Evolutionary conservation across 2,329 filamentous ascomycete species (phyloP).

Genomic region (Calycina herbarum): DNA sequence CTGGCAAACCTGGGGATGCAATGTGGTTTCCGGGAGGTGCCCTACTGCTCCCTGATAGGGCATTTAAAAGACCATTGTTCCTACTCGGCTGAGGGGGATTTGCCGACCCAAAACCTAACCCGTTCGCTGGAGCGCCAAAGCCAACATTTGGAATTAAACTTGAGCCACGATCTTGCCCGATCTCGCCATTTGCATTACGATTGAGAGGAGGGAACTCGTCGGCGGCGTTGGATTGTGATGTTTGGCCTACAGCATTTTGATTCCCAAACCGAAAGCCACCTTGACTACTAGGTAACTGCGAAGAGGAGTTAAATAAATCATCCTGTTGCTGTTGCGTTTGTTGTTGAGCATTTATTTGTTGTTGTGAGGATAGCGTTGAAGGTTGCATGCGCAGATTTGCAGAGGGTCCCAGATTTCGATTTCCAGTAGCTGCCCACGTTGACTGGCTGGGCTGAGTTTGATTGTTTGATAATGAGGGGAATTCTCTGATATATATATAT

Average conservation of each 20-base stretch:
- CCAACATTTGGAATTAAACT: slow-evolving; percentile 56
- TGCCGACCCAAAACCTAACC: slow-evolving; percentile 38
- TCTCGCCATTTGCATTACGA: slow-evolving; percentile 56
- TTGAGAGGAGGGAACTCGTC: slow-evolving; percentile 66
- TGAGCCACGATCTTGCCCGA: slow-evolving; percentile 54
- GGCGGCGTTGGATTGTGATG: slow-evolving; percentile 43
- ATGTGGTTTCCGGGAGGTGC: slow-evolving; percentile 43
- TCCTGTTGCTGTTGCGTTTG: slow-evolving; percentile 39
- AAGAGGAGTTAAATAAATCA: slow-evolving; percentile 38
- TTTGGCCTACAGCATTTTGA: slow-evolving; percentile 37
- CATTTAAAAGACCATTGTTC: slow-evolving; percentile 63
- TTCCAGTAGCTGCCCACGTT: slow-evolving; percentile 36
- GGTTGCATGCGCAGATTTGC: slow-evolving; percentile 36
- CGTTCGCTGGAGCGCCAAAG: slow-evolving; percentile 50
- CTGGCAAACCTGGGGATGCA: slow-evolving; percentile 34
- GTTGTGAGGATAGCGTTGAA: slow-evolving; percentile 30
- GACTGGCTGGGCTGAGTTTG: slow-evolving; percentile 43
- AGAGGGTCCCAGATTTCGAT: slow-evolving; percentile 33
- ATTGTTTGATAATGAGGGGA: slow-evolving; percentile 64
- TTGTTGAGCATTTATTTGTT: slow-evolving; percentile 34
- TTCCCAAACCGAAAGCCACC: slow-evolving; percentile 37
- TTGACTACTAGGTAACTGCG: slow-evolving; percentile 35
- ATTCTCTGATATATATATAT: slow-evolving; percentile 50
- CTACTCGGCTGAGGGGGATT: slow-evolving; percentile 45
- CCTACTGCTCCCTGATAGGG: slow-evolving; percentile 59